Conservation (phyloP, 306 rosid species). For the Cucumis hystrix region DNA sequence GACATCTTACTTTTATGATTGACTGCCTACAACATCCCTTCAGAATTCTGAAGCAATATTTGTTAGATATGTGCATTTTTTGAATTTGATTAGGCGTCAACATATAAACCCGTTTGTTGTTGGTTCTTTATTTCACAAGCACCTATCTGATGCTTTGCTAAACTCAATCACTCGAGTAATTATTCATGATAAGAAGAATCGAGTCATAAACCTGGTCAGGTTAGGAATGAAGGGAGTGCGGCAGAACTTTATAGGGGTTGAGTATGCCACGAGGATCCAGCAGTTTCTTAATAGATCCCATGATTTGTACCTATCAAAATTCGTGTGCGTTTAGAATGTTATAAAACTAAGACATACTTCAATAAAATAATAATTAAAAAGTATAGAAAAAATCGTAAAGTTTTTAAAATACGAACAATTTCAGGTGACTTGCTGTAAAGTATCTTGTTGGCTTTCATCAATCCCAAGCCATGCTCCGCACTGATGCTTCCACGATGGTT, state of each 20-base stretch:
- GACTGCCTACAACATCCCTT: neutral
- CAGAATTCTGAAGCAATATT: neutral
- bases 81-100: neutral
- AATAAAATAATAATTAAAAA: neutral
- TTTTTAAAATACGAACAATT: slow-evolving; percentile 38
- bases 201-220: neutral
- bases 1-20: neutral
- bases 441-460: slow-evolving; percentile 83
- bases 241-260: slow-evolving; percentile 95
- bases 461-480: slow-evolving; percentile 89
- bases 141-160: neutral
- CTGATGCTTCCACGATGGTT: slow-evolving; percentile 77
- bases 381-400: neutral
- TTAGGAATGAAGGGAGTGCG: slow-evolving; percentile 27
- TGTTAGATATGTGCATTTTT: neutral
- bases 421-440: slow-evolving; percentile 62
- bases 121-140: neutral
- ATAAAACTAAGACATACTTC: neutral
- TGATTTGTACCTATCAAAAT: slow-evolving; percentile 57
- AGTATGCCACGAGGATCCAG: slow-evolving; percentile 82
- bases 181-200: neutral
- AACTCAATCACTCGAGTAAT: neutral
- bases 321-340: neutral
- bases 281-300: slow-evolving; percentile 78
- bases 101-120: neutral